Evolutionary conservation across 768 basidiomycete genomes (phyloP).

Genomic region (Tephrocybe rancida): DNA sequence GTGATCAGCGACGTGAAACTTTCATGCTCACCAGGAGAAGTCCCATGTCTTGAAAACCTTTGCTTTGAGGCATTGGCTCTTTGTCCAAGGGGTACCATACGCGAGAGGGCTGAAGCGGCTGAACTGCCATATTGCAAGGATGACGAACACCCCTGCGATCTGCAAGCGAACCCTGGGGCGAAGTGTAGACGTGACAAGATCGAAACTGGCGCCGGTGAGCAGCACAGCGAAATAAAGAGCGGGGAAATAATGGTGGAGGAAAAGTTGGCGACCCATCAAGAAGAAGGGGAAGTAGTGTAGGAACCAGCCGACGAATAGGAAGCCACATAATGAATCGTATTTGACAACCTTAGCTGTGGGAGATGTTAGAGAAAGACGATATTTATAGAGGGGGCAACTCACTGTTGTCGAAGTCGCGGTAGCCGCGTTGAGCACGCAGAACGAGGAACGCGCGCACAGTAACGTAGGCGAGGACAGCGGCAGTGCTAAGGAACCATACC

Average conservation of each 20-base stretch:
- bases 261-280: conserved; percentile 95
- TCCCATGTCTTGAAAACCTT: conserved; percentile 96
- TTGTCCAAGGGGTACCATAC: conserved; percentile 91
- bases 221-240: conserved; percentile 94
- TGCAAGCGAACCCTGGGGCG: conserved; percentile 79
- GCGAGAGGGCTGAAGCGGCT: conserved; percentile 76
- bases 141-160: conserved; percentile 71
- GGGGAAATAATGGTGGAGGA: conserved; percentile 98
- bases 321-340: conserved; percentile 89
- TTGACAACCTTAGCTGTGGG: conserved; percentile 81
- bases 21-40: conserved; percentile 72
- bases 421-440: conserved; percentile 89
- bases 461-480: conserved; percentile 69
- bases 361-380: background rate
- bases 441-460: conserved; percentile 77
- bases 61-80: conserved; percentile 67
- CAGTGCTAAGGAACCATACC: conserved; percentile 87
- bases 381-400: conserved; percentile 29
- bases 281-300: conserved; percentile 97
- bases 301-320: conserved; percentile 90
- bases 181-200: conserved; percentile 79
- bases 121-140: conserved; percentile 81
- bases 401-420: conserved; percentile 92
- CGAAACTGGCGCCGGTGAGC: conserved; percentile 75
- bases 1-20: background rate